Conservation (phyloP, 179 eudicot genomes). For the Sideroxylon spinosum region DNA sequence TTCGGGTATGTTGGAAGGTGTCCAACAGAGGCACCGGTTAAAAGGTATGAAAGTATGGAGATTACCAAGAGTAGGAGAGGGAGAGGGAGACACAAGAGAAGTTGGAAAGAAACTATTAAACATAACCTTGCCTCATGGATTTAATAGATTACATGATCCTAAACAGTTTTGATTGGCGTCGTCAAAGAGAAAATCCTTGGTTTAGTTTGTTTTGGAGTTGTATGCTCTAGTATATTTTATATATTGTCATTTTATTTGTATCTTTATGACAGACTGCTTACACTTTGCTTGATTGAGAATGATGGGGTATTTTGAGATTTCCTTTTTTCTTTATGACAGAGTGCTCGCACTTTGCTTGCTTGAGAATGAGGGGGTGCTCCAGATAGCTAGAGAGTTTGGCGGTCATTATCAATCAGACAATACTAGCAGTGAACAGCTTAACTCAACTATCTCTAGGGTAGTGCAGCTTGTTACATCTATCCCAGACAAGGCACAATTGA, state of each 20-base stretch:
- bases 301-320: conserved; percentile 29
- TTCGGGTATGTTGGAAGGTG: no score
- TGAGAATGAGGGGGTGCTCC: conserved; percentile 59
- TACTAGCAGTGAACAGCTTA: conserved; percentile 30
- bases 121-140: no score
- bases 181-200: no score
- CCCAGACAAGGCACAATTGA: conserved; percentile 72
- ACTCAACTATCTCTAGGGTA: conserved; percentile 40
- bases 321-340: conserved; percentile 33
- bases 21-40: no score
- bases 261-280: background rate
- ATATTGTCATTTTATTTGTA: conserved; percentile 11
- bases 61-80: no score
- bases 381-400: conserved; percentile 57
- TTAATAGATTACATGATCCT: no score
- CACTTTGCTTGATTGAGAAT: conserved; percentile 39
- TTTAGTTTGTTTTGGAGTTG: no score
- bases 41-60: no score
- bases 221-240: background rate
- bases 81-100: no score
- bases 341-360: conserved; percentile 66
- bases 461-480: conserved; percentile 83
- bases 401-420: conserved; percentile 31
- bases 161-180: no score
- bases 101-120: no score